Evolutionary conservation across 768 basidiomycete species (phyloP).

Genomic region (Obba rivulosa): DNA sequence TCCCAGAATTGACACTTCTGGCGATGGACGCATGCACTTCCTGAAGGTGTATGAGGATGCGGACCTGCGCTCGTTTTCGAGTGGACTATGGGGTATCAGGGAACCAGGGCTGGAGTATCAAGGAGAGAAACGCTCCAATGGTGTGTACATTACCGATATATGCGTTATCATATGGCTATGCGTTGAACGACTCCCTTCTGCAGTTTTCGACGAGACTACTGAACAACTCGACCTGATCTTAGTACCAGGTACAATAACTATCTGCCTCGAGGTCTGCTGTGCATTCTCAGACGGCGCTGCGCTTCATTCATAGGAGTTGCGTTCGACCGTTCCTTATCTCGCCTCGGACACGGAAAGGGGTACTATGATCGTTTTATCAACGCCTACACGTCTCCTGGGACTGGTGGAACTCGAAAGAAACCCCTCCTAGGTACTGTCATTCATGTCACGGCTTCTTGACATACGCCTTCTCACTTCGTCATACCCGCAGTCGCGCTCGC

Average conservation of each 20-base stretch:
- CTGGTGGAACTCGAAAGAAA: slow-evolving; percentile 32
- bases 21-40: slow-evolving; percentile 53
- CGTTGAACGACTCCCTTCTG: no score
- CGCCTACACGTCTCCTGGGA: slow-evolving; percentile 34
- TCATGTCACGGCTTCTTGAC: background rate
- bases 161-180: no score
- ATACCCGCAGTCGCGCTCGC: slow-evolving; percentile 52
- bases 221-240: slow-evolving; percentile 58
- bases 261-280: background rate
- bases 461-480: slow-evolving; percentile 3
- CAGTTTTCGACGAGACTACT: slow-evolving; percentile 33
- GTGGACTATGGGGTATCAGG: slow-evolving; percentile 70
- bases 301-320: slow-evolving; percentile 49
- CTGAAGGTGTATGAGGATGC: slow-evolving; percentile 52
- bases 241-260: slow-evolving; percentile 47
- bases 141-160: no score
- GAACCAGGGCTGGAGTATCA: slow-evolving; percentile 50
- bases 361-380: slow-evolving; percentile 76
- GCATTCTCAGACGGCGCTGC: background rate
- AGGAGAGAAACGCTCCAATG: slow-evolving; percentile 31
- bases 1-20: slow-evolving; percentile 49
- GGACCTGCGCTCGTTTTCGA: slow-evolving; percentile 53
- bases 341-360: slow-evolving; percentile 79
- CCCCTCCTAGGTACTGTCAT: slow-evolving; percentile 54
- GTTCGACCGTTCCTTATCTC: slow-evolving; percentile 62